phyloP scores from a whole-genome alignment of 179 eudicot genomes.

The Sideroxylon spinosum region DNA sequence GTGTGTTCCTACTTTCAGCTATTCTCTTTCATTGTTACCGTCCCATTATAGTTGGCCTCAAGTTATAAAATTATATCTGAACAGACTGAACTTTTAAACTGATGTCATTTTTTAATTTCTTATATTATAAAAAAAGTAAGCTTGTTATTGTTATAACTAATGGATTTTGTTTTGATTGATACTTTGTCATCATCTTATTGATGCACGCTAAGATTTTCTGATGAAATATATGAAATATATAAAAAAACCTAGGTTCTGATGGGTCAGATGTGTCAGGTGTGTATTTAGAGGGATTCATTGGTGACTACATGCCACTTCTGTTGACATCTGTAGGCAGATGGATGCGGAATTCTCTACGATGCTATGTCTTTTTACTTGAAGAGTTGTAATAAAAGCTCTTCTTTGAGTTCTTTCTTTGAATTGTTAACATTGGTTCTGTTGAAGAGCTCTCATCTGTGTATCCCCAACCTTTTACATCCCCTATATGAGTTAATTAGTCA shows the following conservation, averaged over 20 bases:
- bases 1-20: constrained; percentile 38
- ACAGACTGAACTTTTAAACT: neutral
- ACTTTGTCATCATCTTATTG: neutral
- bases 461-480: constrained; percentile 6
- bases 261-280: no score
- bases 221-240: no score
- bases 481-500: neutral
- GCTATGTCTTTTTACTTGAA: neutral
- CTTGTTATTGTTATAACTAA: neutral
- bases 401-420: neutral
- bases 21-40: neutral
- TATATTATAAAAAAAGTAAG: no score
- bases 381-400: neutral
- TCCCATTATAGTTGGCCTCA: neutral
- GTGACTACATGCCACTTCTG: neutral
- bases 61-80: neutral
- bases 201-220: neutral
- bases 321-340: constrained; percentile 5
- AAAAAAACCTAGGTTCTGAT: no score
- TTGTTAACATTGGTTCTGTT: constrained; percentile 1
- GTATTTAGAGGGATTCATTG: neutral
- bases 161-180: neutral
- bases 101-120: constrained; percentile 1
- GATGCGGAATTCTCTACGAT: neutral
- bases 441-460: neutral